Percentiles rank a stretch among this genome's conserved stretches.
Conservation (phyloP, 805 yeast species). For the Vanderwaltozyma yarrowii region DNA sequence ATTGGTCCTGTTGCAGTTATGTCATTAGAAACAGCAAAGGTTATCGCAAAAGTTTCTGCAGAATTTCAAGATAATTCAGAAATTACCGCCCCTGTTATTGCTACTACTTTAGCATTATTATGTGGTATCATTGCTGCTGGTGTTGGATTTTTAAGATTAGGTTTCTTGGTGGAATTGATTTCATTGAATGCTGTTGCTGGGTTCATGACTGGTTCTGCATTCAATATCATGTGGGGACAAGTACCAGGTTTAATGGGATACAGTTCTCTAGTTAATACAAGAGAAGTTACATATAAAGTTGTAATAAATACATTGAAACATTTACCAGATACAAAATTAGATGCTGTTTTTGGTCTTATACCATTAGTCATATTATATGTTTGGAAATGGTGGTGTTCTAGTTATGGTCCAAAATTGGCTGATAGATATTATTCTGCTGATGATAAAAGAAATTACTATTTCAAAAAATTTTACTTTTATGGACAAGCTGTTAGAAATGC, state of each 20-base stretch:
- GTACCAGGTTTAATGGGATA: constrained; percentile 81
- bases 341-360: constrained; percentile 85
- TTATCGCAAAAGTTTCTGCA: constrained; percentile 51
- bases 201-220: constrained; percentile 91
- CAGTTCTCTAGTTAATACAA: constrained; percentile 56
- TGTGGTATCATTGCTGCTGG: constrained; percentile 84
- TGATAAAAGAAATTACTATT: not conserved
- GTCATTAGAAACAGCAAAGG: constrained; percentile 78
- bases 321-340: constrained; percentile 54
- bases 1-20: constrained; percentile 97
- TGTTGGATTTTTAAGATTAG: constrained; percentile 71
- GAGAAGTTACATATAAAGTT: constrained; percentile 58
- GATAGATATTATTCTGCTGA: constrained; percentile 35
- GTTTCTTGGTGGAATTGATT: constrained; percentile 80
- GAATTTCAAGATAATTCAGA: constrained; percentile 15
- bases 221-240: constrained; percentile 74
- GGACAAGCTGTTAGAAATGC: constrained; percentile 71
- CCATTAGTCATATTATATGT: constrained; percentile 59
- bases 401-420: constrained; percentile 46
- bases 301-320: constrained; percentile 64
- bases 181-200: constrained; percentile 90
- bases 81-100: constrained; percentile 55
- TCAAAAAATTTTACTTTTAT: constrained; percentile 50
- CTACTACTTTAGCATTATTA: constrained; percentile 65
- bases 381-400: constrained; percentile 57